Base-by-base conservation (phyloP, 176 grass and related monocot genomes). In the Oryza punctata region DNA sequence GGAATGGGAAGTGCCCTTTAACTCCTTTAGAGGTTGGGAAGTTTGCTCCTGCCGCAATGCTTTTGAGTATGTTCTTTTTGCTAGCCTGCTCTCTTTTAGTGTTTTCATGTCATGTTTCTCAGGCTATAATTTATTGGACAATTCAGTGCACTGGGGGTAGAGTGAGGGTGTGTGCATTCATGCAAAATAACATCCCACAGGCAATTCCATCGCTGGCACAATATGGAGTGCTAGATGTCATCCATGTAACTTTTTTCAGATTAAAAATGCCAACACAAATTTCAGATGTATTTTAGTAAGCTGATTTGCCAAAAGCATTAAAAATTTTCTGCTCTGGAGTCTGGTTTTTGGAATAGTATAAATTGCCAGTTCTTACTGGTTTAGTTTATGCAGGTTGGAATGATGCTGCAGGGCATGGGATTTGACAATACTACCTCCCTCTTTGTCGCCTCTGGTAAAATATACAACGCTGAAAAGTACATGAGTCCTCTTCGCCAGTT, bases 361-460 rank as follows among this genome's bases (percentile, higher is more conserved):
- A 13, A 73, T 26, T 40, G 59, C 3, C 65, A 47, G 70, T 68
- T 24, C 65, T 91, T 50, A 81, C 12, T 43, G 41, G n/a, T 77
- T 72, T 52, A 65, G 16, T 70, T 70, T 41, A 63, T 88, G 83
- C 83, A 98, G 96, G 96, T 98, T 37, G 96, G 96, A 38, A 95
- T 98, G 96, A 98, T 98, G 96, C 82, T 98, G 79, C 91, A 87
- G 19, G 96, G 93, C 41, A 98, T 98, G 96, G 96, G 96, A 71
- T 98, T 95, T 76, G 91, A 81, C 59, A 93, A 98, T 70, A 88
- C 72, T 44, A 98, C 93, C 12, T 86, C 88, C 38, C 63, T 98
- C 65, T 98, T 93, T 69, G 77, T 98, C 79, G 91, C 96, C 50
- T 98, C 96, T 40, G 96, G 93, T 78, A 90, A 91, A 85, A 93